These are phyloP conservation scores for Moniliophthora roreri DNA, from an alignment of 1,284 basidiomycete genomes.

Conservation along the genomic window DNA sequence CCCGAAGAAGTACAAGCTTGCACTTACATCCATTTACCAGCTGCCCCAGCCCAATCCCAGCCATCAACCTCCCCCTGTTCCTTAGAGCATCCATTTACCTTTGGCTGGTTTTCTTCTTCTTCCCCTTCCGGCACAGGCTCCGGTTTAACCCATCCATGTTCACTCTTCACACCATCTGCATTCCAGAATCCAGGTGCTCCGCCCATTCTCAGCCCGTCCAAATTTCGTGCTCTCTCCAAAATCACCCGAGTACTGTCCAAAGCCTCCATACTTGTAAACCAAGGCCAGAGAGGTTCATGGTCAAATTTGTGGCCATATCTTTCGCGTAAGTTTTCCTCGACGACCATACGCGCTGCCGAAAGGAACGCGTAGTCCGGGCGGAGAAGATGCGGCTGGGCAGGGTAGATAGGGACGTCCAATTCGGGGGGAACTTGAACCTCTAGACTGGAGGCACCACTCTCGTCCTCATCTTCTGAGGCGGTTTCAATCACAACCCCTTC, in stretches of 20 bases:
- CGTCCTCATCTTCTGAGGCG: neutral
- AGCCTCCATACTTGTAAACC: conserved; percentile 11
- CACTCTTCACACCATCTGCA: conserved; percentile 13
- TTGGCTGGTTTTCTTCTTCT: conserved; percentile 7
- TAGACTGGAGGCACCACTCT: neutral
- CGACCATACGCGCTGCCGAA: conserved; percentile 31
- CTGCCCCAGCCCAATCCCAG: conserved; percentile 61
- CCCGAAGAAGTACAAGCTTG: neutral
- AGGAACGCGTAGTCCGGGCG: conserved; percentile 32
- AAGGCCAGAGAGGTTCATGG: conserved; percentile 13
- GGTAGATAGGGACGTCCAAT: conserved; percentile 9
- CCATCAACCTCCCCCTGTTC: conserved; percentile 28
- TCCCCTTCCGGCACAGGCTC: conserved; percentile 9
- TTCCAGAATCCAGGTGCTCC: conserved; percentile 45
- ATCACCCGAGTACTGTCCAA: conserved; percentile 9
- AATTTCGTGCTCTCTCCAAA: conserved; percentile 11
- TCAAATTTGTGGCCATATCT: conserved; percentile 12
- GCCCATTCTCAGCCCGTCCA: conserved; percentile 46
- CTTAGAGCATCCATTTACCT: conserved; percentile 20
- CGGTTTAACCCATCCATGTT: neutral
- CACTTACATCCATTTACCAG: conserved; percentile 52
- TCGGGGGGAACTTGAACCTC: conserved; percentile 6
- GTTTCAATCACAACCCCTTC: neutral
- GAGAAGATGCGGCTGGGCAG: conserved; percentile 27
- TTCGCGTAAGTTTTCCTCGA: conserved; percentile 32